Evolutionary conservation across 805 yeast species (phyloP).

Genomic region (Torulaspora microellipsoides): DNA sequence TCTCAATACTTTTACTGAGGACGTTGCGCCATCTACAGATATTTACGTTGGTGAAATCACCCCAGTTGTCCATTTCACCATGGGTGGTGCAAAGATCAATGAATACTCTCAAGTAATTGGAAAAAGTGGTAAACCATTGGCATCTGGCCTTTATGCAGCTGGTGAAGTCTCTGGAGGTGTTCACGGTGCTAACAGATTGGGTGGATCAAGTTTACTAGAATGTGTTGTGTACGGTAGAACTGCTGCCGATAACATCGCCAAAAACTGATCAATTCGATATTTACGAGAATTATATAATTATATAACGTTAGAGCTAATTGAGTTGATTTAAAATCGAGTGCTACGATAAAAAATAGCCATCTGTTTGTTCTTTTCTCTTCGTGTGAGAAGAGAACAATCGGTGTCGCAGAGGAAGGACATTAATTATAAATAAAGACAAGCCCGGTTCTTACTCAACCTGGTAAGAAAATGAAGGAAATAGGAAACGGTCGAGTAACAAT

Average conservation of each 20-base stretch:
- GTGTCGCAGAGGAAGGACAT: too few relatives aligned
- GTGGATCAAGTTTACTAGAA: constrained; percentile 53
- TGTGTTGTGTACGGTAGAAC: constrained; percentile 59
- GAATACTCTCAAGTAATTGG: constrained; percentile 42
- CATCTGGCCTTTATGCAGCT: constrained; percentile 51
- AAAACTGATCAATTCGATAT: background rate
- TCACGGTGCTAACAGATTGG: constrained; percentile 59
- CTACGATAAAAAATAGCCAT: too few relatives aligned
- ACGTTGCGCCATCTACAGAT: constrained; percentile 24
- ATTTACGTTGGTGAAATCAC: constrained; percentile 50
- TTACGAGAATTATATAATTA: too few relatives aligned
- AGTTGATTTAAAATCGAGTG: too few relatives aligned
- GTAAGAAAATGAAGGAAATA: too few relatives aligned
- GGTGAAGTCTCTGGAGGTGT: constrained; percentile 70
- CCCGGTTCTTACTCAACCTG: too few relatives aligned
- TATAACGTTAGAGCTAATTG: too few relatives aligned
- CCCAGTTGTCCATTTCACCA: constrained; percentile 62
- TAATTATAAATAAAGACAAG: too few relatives aligned
- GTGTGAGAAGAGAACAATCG: too few relatives aligned
- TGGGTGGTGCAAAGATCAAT: constrained; percentile 61
- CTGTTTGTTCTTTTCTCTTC: too few relatives aligned
- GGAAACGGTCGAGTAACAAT: too few relatives aligned
- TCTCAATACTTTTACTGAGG: constrained; percentile 31
- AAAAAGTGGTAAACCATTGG: constrained; percentile 30
- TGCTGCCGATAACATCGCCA: constrained; percentile 40